Evolutionary conservation across 2,329 filamentous ascomycete species (phyloP).

Genomic region (Trichoderma gracile): DNA sequence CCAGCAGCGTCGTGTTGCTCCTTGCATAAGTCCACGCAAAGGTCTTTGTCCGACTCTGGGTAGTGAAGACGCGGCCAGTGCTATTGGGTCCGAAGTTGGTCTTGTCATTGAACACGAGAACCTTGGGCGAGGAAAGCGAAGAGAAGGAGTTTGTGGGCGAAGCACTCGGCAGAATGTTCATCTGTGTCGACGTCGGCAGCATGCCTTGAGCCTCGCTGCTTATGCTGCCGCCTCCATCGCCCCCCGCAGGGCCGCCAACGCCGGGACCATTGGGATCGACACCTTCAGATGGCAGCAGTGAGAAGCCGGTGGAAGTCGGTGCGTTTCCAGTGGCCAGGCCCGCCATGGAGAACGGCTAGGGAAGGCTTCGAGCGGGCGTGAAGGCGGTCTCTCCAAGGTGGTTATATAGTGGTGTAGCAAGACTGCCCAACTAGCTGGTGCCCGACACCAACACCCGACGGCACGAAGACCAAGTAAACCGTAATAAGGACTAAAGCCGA

Average conservation of each 20-base stretch:
- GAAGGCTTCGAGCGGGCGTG: background rate
- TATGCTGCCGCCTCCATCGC: background rate
- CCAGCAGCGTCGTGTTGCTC: background rate
- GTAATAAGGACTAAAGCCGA: background rate
- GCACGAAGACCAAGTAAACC: background rate
- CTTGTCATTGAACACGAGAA: constrained; percentile 14
- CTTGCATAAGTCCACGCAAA: constrained; percentile 10
- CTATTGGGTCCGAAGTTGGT: background rate
- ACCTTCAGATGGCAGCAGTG: background rate
- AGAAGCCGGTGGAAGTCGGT: background rate
- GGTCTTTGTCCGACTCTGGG: background rate
- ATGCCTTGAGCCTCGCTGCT: background rate
- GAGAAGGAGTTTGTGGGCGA: background rate
- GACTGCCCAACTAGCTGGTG: background rate
- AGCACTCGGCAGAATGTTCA: background rate
- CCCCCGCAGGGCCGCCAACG: background rate
- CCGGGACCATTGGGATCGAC: background rate
- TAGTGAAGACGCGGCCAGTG: background rate
- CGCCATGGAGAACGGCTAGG: constrained; percentile 7
- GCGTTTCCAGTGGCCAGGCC: background rate
- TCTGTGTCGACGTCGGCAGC: background rate
- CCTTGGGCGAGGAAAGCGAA: background rate
- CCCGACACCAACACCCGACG: constrained; percentile 8
- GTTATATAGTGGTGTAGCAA: background rate
- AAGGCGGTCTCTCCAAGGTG: background rate